Base-by-base conservation (phyloP, 2,329 filamentous ascomycete species). In the Amauroascus niger region DNA sequence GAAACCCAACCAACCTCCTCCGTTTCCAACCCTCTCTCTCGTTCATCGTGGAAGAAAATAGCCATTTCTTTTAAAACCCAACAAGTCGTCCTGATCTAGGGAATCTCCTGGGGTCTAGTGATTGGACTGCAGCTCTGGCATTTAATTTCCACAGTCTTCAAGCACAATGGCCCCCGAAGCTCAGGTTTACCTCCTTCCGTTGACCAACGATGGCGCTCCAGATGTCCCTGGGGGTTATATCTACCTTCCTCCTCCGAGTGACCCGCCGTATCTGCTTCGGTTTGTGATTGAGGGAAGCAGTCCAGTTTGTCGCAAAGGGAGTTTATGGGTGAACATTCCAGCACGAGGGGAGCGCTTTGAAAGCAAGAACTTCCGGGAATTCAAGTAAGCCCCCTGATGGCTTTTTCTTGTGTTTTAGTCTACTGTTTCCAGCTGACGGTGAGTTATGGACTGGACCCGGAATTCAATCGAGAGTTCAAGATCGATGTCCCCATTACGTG, bases 281-380 rank as follows among this genome's bases (percentile, higher is more conserved):
- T 95, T 98, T 70, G 82, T 88, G 61, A 91, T 96, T 62, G 87
- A 96, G 71, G 90, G 93, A 58, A 91, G 88, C 54, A 95, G 91
- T 67, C 95, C 91, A 58, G 93, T 98, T 75, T 96, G 90, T 70
- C 82, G 89, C 61, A 79, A 95, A 71, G 93, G 94, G 56, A 96
- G 87, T 66, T 78, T 98, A 58, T 98, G 93, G 91, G 86, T 95
- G 65, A 98, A 98, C 69, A 87, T 97, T 57, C 93, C 93, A 6
- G 80, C 84, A 57, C 77, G 83, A 63, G 89, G 84, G 55, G 74
- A 81, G 48, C 74, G 82, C 41, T 98, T 97, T 66, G 79, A 82
- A 59, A 84, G 93, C 62, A 78, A 86, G 64, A 78, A 79, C 32
- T 98, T 95, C 69, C 82, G 83, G 63, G 86, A 95, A 72, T 94